A percentile compares a stretch with the other conserved stretches of the same genome.
Conservation (phyloP, 2,329 filamentous ascomycete species). For the Aspergillus persii region DNA sequence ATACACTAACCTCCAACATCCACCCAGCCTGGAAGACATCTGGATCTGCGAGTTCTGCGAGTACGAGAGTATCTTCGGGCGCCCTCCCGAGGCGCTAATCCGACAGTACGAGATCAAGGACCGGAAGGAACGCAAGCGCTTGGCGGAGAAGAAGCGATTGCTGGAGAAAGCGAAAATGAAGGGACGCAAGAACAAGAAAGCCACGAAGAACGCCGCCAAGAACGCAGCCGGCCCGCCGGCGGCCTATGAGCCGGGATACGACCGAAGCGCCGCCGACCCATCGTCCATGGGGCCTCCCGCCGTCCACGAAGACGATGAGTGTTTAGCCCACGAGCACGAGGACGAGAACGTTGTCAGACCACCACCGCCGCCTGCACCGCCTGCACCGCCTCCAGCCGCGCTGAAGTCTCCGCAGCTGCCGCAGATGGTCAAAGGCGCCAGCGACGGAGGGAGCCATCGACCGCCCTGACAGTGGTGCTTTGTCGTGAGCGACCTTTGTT, state of each 20-base stretch:
- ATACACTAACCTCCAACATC: constrained; percentile 72
- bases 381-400: constrained; percentile 53
- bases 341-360: constrained; percentile 46
- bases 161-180: constrained; percentile 94
- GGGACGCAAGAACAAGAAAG: constrained; percentile 83
- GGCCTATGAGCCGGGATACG: constrained; percentile 40
- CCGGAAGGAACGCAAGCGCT: constrained; percentile 74
- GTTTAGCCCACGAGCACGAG: constrained; percentile 50
- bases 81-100: constrained; percentile 78
- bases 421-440: constrained; percentile 20
- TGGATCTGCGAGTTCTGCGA: constrained; percentile 99
- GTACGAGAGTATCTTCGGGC: constrained; percentile 93
- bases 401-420: constrained; percentile 62
- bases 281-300: constrained; percentile 39
- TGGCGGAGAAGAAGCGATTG: constrained; percentile 80
- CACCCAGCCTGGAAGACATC: constrained; percentile 68
- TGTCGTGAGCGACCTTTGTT: neutral
- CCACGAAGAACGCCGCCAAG: constrained; percentile 63
- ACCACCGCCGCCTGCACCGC: constrained; percentile 30
- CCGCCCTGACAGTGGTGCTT: constrained; percentile 28
- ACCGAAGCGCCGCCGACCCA: constrained; percentile 41
- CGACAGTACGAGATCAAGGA: constrained; percentile 94
- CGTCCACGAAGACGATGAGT: constrained; percentile 52
- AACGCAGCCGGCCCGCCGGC: constrained; percentile 33
- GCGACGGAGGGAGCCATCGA: constrained; percentile 30